phyloP scores from a whole-genome alignment of 2,329 filamentous ascomycete species.

The Dothideomycetidae sp. region DNA sequence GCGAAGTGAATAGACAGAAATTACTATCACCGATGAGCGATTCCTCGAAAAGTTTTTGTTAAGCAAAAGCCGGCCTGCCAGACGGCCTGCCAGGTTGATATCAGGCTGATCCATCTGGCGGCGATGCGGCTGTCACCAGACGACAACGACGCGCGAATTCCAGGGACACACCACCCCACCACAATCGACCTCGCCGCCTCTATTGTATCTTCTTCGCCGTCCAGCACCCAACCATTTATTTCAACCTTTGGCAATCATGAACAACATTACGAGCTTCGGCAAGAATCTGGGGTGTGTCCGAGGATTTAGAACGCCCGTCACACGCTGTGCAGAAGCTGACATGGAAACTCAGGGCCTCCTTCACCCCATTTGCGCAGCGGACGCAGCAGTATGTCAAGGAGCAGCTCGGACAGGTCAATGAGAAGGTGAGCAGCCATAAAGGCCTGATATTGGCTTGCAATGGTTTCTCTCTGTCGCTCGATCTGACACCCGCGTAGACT shows the following conservation, averaged over 20 bases:
- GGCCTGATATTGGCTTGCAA: background rate
- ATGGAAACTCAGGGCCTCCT: constrained; percentile 48
- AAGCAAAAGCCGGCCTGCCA: background rate
- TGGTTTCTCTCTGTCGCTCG: background rate
- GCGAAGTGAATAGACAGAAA: background rate
- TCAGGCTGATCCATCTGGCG: background rate
- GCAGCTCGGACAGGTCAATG: constrained; percentile 84
- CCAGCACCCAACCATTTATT: background rate
- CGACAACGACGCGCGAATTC: background rate
- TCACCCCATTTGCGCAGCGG: constrained; percentile 84
- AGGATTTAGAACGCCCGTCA: background rate
- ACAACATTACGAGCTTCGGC: constrained; percentile 55
- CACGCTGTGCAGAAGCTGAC: constrained; percentile 22
- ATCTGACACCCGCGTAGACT: constrained; percentile 43
- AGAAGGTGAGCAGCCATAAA: constrained; percentile 50
- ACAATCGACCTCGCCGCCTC: background rate
- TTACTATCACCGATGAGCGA: background rate
- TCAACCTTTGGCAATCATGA: constrained; percentile 37
- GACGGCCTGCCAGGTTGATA: background rate
- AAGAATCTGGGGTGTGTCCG: constrained; percentile 52
- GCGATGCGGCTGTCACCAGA: background rate
- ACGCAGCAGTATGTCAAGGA: constrained; percentile 98
- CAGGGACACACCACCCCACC: too few relatives aligned
- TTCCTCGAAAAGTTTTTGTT: background rate
- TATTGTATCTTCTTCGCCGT: background rate